Base-by-base conservation (phyloP, 768 basidiomycete species). In the Suillus spraguei region DNA sequence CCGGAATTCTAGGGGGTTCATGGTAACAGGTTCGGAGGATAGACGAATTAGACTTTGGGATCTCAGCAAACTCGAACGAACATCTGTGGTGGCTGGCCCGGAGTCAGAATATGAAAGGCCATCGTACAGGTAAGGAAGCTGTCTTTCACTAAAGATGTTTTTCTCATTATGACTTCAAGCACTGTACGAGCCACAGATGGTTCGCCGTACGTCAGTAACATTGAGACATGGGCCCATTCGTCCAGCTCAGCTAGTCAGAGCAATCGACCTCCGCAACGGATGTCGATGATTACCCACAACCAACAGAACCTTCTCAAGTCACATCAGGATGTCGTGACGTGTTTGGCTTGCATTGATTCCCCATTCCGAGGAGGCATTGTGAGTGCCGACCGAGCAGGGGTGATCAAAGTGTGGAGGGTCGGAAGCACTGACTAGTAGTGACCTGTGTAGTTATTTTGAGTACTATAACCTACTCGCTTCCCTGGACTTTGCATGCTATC, bases 291-390 rank as follows among this genome's bases (percentile, higher is more conserved):
- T 61, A 89, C 87, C 16, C 85, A 91, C 58, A 91, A 88, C 71
- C 94, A 97, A 70, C 89, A 95, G 71, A 90, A 89, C 60, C 79
- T 97, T 24, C 79, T 98, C 38, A 89, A 88, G 72, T 84, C 90
- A 7, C 97, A 99, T 71, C 94, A 95, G 68, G 96, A 99, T 71
- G 87, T 94, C 2, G 86, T 99, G 22, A 94, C 92, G 6, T 87
- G 91, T 2, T 76, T 99, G 41, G 87, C 87, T 0, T 92, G 90
- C 66, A 87, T 99, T 60, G 94, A 97, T 66, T 90, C 95, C 1
- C 95, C 97, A 1, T 98, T 98, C 77, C 85, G 92, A 61, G 95
- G 94, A 32, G 92, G 94, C 1, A 84, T 97, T 53, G 85, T 98
- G n/a, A 95, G 91, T 66, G 97, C 92, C 2, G 97, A 99, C 73